Percentiles rank a stretch among this genome's conserved stretches.
Conservation (phyloP, 345 rosid species). For the Boechera divaricarpa region DNA sequence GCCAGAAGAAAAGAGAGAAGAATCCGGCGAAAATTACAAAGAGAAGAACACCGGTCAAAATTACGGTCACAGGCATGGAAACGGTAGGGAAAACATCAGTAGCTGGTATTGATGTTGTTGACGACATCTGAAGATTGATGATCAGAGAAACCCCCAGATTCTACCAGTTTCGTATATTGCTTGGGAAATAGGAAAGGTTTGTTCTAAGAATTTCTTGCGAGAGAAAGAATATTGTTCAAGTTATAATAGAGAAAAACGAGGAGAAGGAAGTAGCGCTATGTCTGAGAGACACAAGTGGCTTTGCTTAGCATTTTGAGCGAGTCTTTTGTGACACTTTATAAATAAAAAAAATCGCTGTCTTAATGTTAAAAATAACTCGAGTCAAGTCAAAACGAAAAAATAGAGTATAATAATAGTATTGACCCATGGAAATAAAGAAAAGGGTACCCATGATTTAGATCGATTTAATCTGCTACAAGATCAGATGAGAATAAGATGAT, state of each 20-base stretch:
- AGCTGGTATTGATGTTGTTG: slow-evolving; percentile 29
- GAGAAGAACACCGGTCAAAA: slow-evolving; percentile 58
- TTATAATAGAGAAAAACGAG: slow-evolving; percentile 15
- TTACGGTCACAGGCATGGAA: slow-evolving; percentile 56
- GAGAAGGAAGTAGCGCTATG: slow-evolving; percentile 36
- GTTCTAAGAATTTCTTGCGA: slow-evolving; percentile 22
- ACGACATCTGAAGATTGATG: slow-evolving; percentile 37
- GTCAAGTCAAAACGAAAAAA: background rate
- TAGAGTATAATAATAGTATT: background rate
- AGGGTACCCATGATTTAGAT: background rate
- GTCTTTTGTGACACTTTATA: slow-evolving; percentile 24
- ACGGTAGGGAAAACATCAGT: slow-evolving; percentile 16
- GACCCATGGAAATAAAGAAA: background rate
- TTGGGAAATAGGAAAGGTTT: slow-evolving; percentile 33
- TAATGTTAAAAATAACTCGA: background rate
- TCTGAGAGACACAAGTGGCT: slow-evolving; percentile 27
- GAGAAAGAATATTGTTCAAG: slow-evolving; percentile 6
- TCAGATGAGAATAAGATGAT: background rate
- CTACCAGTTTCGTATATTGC: background rate
- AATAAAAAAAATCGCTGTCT: background rate
- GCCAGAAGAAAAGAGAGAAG: slow-evolving; percentile 62
- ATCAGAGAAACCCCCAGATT: slow-evolving; percentile 12
- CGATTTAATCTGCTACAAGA: slow-evolving; percentile 2
- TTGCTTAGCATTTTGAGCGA: slow-evolving; percentile 43
- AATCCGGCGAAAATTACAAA: slow-evolving; percentile 63